Evolutionary conservation across 1,139 yeast genomes (phyloP).

Genomic region (Taphrina sp.): DNA sequence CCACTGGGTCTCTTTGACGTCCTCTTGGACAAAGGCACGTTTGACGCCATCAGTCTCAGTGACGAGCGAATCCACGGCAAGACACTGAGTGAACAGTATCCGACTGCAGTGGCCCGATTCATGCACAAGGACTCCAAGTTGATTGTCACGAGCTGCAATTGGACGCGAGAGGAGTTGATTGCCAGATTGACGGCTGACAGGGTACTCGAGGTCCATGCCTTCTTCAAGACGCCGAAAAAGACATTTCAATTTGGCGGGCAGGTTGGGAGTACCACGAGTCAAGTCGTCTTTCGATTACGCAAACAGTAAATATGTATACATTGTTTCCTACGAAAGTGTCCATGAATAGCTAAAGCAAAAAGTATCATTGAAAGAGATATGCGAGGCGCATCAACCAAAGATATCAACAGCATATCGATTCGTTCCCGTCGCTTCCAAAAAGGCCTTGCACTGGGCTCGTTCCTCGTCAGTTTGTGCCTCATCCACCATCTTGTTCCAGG

Average conservation of each 20-base stretch:
- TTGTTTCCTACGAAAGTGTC: no score
- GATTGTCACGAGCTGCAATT: slow-evolving; percentile 90
- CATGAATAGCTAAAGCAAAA: no score
- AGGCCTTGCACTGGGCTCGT: neutral
- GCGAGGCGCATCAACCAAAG: slow-evolving; percentile 19
- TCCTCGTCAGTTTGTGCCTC: neutral
- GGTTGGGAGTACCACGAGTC: slow-evolving; percentile 6
- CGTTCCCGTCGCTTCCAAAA: slow-evolving; percentile 22
- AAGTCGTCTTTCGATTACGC: slow-evolving; percentile 3
- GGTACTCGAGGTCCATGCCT: slow-evolving; percentile 15
- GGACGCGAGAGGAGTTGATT: slow-evolving; percentile 73
- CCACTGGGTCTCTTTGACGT: slow-evolving; percentile 59
- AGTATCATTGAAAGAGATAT: no score
- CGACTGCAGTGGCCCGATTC: slow-evolving; percentile 57
- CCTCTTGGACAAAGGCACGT: slow-evolving; percentile 86
- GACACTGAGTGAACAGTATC: slow-evolving; percentile 56
- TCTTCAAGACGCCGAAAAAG: slow-evolving; percentile 15
- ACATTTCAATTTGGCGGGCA: slow-evolving; percentile 14
- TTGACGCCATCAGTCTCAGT: slow-evolving; percentile 88
- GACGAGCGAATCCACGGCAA: slow-evolving; percentile 44
- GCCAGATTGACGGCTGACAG: slow-evolving; percentile 37
- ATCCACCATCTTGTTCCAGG: slow-evolving; percentile 17
- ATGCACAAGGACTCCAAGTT: slow-evolving; percentile 60
- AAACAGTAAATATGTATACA: no score
- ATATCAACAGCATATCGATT: slow-evolving; percentile 27